Evolutionary conservation across 768 basidiomycete genomes (phyloP), one percentile per base, ranked within the genome.

Genomic region (Boletus sensibilis): DNA sequence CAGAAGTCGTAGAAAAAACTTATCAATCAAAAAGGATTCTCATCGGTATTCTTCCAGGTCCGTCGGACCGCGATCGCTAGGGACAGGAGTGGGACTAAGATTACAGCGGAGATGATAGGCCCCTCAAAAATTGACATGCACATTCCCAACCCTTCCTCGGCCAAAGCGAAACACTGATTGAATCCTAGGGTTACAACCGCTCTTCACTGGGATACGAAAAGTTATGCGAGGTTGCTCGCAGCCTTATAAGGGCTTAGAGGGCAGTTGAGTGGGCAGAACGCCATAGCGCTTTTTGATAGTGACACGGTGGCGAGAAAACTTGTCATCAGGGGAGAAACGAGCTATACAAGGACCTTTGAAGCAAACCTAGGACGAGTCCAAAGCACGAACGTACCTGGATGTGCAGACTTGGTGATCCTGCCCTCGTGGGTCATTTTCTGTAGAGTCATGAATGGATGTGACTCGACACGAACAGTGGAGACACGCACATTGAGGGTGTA

Each of bases 311-410:
- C 94, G 83, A 58, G 94, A 96, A 77, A 96, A 98, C 78, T 98
- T 98, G 83, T 98, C 96, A 73, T 99, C 97, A 12, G 96, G 96
- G 14, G 96, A 98, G 76, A 98, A 98, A 39, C 97, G 94, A 16
- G 96, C 96, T 97, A 56, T 18, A 23, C 39, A n/a, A 14, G 14
- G 11, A 14, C 14, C 16, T 1, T 53, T 55, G 45, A 39, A 42
- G 33, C 18, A 50, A n/a, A 27, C 47, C 9, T 9, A 44, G 55
- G 31, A 16, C 33, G n/a, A 18, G 34, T 25, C 21, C 16, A 4
- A 29, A 1, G 11, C 21, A 43, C 35, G 20, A 23, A 12, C 82
- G 56, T 71, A 97, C 95, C 95, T 74, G 97, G 96, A 74, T 98
- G 96, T 13, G 96, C 97, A 53, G 94, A 96, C 74, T 94, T 96